phyloP scores from a whole-genome alignment of 305 asterid genomes.

The Stenogyne calaminthoides region DNA sequence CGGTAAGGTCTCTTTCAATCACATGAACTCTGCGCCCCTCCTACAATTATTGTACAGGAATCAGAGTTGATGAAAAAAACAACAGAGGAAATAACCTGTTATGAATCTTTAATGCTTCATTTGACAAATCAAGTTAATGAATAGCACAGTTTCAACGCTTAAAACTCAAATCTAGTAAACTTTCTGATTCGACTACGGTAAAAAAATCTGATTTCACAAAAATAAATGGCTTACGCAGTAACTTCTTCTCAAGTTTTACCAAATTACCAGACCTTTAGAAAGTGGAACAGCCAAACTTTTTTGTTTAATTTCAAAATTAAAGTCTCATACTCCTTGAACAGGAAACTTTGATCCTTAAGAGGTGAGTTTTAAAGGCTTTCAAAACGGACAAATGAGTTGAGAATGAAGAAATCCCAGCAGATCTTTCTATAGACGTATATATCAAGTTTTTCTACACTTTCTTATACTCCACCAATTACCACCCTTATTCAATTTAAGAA shows the following conservation, averaged over 20 bases:
- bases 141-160: background rate
- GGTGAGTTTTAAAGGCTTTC: background rate
- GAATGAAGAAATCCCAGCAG: background rate
- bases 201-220: background rate
- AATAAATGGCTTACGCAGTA: background rate
- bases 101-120: background rate
- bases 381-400: background rate
- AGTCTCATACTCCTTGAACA: conserved; percentile 1
- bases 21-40: conserved; percentile 64
- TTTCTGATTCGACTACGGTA: background rate
- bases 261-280: background rate
- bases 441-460: background rate
- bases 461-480: conserved; percentile 20
- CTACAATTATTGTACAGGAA: conserved; percentile 29
- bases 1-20: conserved; percentile 65
- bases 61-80: conserved; percentile 12
- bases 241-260: background rate
- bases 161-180: background rate
- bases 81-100: background rate
- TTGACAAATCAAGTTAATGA: background rate
- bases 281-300: background rate
- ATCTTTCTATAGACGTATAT: conserved; percentile 2
- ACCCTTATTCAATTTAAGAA: conserved; percentile 9
- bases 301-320: background rate
- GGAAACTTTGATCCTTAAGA: conserved; percentile 23